These are phyloP conservation scores for Mortierella antarctica DNA, from an alignment of 192 early-diverging fungal genomes.

Conservation along the genomic window DNA sequence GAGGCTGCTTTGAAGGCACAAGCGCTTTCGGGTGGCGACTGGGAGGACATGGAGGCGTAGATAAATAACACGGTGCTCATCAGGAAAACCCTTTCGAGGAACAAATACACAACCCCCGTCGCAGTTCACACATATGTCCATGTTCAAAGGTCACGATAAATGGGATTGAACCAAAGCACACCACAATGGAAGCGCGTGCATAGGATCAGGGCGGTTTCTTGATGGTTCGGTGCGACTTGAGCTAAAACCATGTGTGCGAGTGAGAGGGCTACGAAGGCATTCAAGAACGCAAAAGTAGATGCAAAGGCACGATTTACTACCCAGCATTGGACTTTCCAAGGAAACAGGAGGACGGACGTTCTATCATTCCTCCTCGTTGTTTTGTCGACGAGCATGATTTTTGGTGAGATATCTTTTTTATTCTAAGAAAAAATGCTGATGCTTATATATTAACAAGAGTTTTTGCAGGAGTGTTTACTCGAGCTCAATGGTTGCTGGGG, in stretches of 20 bases:
- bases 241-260: background rate
- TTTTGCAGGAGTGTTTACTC: constrained; percentile 68
- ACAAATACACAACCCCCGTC: background rate
- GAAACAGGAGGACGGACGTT: too few species aligned
- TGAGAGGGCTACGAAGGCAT: too few species aligned
- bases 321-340: too few species aligned
- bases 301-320: too few species aligned
- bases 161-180: background rate
- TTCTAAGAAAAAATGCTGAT: background rate
- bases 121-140: background rate
- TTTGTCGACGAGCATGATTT: too few species aligned
- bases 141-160: background rate
- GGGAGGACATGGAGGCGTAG: constrained; percentile 50
- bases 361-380: too few species aligned
- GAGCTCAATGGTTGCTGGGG: constrained; percentile 98
- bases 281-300: too few species aligned
- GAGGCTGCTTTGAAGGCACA: constrained; percentile 41
- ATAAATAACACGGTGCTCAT: background rate
- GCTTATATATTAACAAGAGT: background rate
- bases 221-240: background rate
- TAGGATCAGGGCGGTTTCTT: background rate
- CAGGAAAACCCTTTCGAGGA: background rate
- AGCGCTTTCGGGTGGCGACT: constrained; percentile 24
- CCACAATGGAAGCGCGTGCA: background rate
- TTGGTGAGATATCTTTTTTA: background rate